A percentile compares a stretch with the other conserved stretches of the same genome.
These are phyloP conservation scores for Vanderwaltozyma yarrowii DNA, from an alignment of 805 yeast genomes.

Conservation along the genomic window DNA sequence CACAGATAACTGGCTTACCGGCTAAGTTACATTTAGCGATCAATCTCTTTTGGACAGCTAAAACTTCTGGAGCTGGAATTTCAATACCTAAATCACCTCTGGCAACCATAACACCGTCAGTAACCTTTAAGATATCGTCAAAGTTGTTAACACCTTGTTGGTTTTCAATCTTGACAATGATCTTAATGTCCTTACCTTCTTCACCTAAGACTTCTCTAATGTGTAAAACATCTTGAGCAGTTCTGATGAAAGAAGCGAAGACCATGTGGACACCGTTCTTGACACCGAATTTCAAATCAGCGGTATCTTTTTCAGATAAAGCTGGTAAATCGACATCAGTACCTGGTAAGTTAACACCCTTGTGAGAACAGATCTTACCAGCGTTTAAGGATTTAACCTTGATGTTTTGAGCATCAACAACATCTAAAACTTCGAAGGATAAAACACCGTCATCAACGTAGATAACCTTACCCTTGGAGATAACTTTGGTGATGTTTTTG, in stretches of 20 bases:
- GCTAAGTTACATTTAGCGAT: slow-evolving; percentile 99
- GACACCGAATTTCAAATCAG: slow-evolving; percentile 90
- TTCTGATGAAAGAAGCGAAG: slow-evolving; percentile 96
- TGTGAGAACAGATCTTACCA: slow-evolving; percentile 93
- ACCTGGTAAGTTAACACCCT: slow-evolving; percentile 98
- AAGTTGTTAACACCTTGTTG: slow-evolving; percentile 99
- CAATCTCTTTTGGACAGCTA: slow-evolving; percentile 96
- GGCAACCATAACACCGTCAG: slow-evolving; percentile 99
- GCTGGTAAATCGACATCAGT: slow-evolving; percentile 99
- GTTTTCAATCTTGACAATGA: slow-evolving; percentile 95
- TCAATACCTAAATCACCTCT: slow-evolving; percentile 99
- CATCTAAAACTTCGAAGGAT: slow-evolving; percentile 84
- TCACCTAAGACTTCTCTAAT: slow-evolving; percentile 94
- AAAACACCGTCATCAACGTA: slow-evolving; percentile 97
- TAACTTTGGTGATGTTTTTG: slow-evolving; percentile 92
- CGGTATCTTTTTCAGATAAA: slow-evolving; percentile 90
- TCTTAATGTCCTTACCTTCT: slow-evolving; percentile 92
- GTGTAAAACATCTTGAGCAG: slow-evolving; percentile 79
- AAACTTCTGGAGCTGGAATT: slow-evolving; percentile 98
- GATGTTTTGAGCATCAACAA: slow-evolving; percentile 69
- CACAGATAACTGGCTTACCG: slow-evolving; percentile 99
- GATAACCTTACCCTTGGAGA: slow-evolving; percentile 77
- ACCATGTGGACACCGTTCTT: slow-evolving; percentile 96
- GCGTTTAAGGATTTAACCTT: slow-evolving; percentile 85
- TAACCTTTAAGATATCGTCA: slow-evolving; percentile 86